Evolutionary conservation across 768 basidiomycete species (phyloP).

Genomic region (Boletus tylopilopsis): DNA sequence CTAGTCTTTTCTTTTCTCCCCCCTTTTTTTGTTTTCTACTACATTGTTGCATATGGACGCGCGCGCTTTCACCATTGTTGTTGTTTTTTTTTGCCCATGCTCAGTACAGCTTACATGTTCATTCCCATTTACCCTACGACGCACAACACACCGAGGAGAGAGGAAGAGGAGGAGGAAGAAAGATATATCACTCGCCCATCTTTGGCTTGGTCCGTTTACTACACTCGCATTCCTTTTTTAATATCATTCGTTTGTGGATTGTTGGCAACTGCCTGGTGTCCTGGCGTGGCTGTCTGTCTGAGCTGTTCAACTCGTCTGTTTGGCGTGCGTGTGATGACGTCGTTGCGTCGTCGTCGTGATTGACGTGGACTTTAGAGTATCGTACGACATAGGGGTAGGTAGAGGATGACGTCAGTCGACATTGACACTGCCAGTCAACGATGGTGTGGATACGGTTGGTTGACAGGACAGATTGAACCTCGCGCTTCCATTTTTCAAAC

Average conservation of each 20-base stretch:
- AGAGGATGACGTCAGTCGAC: too few species aligned
- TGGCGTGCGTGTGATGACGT: too few species aligned
- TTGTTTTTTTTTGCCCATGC: conserved; percentile 5
- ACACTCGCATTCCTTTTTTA: conserved; percentile 26
- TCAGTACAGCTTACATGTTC: conserved; percentile 6
- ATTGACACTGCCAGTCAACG: too few species aligned
- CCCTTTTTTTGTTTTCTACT: not conserved
- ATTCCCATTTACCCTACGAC: conserved; percentile 5
- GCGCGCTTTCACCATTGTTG: conserved; percentile 1
- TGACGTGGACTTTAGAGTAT: too few species aligned
- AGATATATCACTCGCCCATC: conserved; percentile 8
- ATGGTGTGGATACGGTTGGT: too few species aligned
- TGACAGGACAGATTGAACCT: too few species aligned
- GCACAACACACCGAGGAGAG: not conserved
- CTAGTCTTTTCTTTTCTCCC: not conserved
- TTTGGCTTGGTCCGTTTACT: conserved; percentile 3
- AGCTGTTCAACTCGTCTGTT: too few species aligned
- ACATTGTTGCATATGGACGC: conserved; percentile 14
- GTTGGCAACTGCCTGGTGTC: too few species aligned
- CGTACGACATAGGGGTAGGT: too few species aligned
- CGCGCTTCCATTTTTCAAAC: too few species aligned
- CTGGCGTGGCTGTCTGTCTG: too few species aligned
- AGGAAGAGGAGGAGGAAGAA: not conserved
- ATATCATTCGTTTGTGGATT: conserved; percentile 25
- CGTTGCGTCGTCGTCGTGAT: too few species aligned